Evolutionary conservation across 1,139 yeast species (phyloP).

Genomic region (Fermentozyma sake): DNA sequence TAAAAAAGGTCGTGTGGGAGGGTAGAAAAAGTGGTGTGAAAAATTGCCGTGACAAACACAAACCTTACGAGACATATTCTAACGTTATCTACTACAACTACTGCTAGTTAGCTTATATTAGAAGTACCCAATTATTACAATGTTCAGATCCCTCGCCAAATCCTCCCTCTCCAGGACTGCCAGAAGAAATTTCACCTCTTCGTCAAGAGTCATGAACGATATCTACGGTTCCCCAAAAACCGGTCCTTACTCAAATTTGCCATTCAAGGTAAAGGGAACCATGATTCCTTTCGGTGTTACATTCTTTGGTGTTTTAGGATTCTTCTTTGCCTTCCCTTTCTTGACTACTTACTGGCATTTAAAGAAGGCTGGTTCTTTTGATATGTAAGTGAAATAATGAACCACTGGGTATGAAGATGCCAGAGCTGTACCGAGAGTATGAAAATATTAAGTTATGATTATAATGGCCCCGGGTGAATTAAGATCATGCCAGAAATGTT

Average conservation of each 20-base stretch:
- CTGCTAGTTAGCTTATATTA: too few species aligned
- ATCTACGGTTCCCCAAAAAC: slow-evolving; percentile 52
- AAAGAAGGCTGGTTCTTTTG: slow-evolving; percentile 66
- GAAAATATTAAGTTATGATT: too few species aligned
- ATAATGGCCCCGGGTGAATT: too few species aligned
- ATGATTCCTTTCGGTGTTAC: slow-evolving; percentile 71
- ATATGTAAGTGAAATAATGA: slow-evolving; percentile 11
- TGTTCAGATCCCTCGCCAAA: slow-evolving; percentile 14
- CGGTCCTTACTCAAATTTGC: slow-evolving; percentile 89
- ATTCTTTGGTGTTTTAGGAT: slow-evolving; percentile 76
- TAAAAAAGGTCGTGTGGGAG: too few species aligned
- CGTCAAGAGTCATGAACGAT: slow-evolving; percentile 30
- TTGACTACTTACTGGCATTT: slow-evolving; percentile 64
- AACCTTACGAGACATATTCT: too few species aligned
- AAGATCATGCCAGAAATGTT: too few species aligned
- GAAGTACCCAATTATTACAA: slow-evolving; percentile 4
- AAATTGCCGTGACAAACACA: too few species aligned
- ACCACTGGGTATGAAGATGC: too few species aligned
- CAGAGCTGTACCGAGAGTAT: too few species aligned
- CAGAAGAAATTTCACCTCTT: slow-evolving; percentile 37
- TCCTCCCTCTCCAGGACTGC: slow-evolving; percentile 20
- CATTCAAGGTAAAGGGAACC: slow-evolving; percentile 88
- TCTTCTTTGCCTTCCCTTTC: slow-evolving; percentile 60
- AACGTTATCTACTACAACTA: too few species aligned
- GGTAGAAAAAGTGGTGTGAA: too few species aligned